Base-by-base conservation (phyloP, 139 green algal species). In the Chlamydomonas schloesseri region DNA sequence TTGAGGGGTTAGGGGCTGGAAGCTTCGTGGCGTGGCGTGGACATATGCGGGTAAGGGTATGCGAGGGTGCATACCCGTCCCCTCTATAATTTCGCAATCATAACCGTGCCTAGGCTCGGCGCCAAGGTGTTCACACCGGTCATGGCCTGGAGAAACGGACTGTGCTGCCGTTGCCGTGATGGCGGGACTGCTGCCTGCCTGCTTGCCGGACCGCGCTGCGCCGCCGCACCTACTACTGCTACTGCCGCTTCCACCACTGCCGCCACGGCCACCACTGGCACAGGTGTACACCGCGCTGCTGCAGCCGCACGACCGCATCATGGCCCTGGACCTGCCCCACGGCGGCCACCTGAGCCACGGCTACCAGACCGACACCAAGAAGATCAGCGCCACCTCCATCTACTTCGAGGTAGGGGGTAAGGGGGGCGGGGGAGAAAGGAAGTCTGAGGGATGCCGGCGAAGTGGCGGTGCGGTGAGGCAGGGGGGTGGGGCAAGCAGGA, bases 251-350 rank as follows among this genome's bases (percentile, higher is more conserved):
- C n/a, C n/a, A n/a, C n/a, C n/a, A n/a, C n/a, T n/a, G n/a, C n/a
- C n/a, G n/a, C n/a, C n/a, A n/a, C n/a, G n/a, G n/a, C n/a, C n/a
- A n/a, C n/a, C n/a, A n/a, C n/a, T n/a, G n/a, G 42, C 42, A 20
- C 93, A 97, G 85, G 97, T 99, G 37, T 99, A 99, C 95, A 99
- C 97, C 65, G 98, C 96, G 24, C 94, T 99, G 87, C 94, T 99
- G 33, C 92, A 98, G 62, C 98, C 98, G 0, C 98, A 99, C 87
- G 98, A 99, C 84, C 95, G 97, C 88, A 99, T 99, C 93, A 98
- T 99, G 96, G 97, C 87, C 6, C 94, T 99, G 71, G 98, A 99
- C 92, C 94, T 99, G 90, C 98, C 98, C 0, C 97, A 99, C 84
- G 97, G 98, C 29, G 98, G 98, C 46, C 98, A 99, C 93, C 93